These are phyloP conservation scores for Dipodascus albidus DNA, from an alignment of 805 yeast genomes.

Conservation along the genomic window DNA sequence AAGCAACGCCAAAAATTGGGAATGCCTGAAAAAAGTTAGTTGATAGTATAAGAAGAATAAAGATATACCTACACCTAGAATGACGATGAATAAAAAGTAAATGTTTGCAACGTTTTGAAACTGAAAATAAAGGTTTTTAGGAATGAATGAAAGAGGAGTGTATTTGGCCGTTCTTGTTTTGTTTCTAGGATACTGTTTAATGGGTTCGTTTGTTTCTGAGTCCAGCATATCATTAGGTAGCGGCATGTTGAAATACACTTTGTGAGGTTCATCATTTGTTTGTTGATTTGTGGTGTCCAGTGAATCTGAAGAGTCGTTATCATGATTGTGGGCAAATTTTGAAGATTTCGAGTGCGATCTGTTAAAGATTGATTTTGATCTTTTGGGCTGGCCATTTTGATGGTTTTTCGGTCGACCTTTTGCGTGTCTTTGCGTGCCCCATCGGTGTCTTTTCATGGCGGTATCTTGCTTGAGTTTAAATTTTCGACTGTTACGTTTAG, in stretches of 20 bases:
- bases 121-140: slow-evolving; percentile 43
- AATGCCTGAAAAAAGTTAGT: slow-evolving; percentile 30
- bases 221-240: slow-evolving; percentile 35
- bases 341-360: not conserved
- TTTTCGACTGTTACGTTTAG: not conserved
- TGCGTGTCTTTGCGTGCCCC: slow-evolving; percentile 78
- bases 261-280: slow-evolving; percentile 20
- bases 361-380: slow-evolving; percentile 18
- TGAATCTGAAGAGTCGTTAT: slow-evolving; percentile 3
- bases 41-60: slow-evolving; percentile 16
- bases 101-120: slow-evolving; percentile 49
- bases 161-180: slow-evolving; percentile 93
- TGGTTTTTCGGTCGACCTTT: not conserved
- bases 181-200: slow-evolving; percentile 59
- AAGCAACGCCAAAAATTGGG: slow-evolving; percentile 60
- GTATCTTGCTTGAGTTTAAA: not conserved
- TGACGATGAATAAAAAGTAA: slow-evolving; percentile 44
- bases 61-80: slow-evolving; percentile 30
- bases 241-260: slow-evolving; percentile 37
- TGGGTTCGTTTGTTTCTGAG: slow-evolving; percentile 54
- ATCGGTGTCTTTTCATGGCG: slow-evolving; percentile 64
- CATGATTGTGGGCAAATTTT: not conserved
- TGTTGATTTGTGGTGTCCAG: slow-evolving; percentile 20
- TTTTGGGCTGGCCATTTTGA: slow-evolving; percentile 36
- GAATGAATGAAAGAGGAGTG: slow-evolving; percentile 64